Evolutionary conservation across 257 asterid genomes (phyloP).

Genomic region (Primulina eburnea): DNA sequence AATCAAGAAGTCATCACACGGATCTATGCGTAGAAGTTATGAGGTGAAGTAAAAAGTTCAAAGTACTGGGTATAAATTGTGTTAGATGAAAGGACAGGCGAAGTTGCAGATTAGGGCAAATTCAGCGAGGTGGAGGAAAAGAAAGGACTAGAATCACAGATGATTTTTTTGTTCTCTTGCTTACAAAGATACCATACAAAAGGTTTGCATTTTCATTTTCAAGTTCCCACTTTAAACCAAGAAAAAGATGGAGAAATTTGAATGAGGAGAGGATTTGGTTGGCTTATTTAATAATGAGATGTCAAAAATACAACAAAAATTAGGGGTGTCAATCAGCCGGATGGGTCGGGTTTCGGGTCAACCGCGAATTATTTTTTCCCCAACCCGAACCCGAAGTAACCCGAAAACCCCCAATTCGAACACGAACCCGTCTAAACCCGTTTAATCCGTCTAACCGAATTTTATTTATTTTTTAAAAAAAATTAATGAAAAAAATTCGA

Average conservation of each 20-base stretch:
- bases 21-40: not conserved
- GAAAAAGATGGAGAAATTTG: slow-evolving; percentile 24
- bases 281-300: slow-evolving; percentile 13
- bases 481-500: no score
- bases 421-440: no score
- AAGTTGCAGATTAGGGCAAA: slow-evolving; percentile 32
- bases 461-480: no score
- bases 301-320: no score
- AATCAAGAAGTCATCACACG: slow-evolving; percentile 13
- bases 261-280: slow-evolving; percentile 17
- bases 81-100: slow-evolving; percentile 35
- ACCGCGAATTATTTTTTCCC: no score
- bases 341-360: no score
- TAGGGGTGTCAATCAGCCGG: no score
- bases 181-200: slow-evolving; percentile 23
- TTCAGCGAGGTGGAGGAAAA: slow-evolving; percentile 31
- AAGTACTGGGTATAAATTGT: slow-evolving; percentile 44
- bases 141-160: slow-evolving; percentile 11
- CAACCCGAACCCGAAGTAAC: no score
- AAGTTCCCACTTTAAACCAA: slow-evolving; percentile 26
- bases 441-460: no score
- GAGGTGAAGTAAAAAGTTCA: slow-evolving; percentile 15
- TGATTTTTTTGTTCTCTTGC: slow-evolving; percentile 21
- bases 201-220: slow-evolving; percentile 36
- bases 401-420: no score